These are phyloP conservation scores for Diplosphaera chodatii DNA, from an alignment of 139 green algal species.

Conservation along the genomic window DNA sequence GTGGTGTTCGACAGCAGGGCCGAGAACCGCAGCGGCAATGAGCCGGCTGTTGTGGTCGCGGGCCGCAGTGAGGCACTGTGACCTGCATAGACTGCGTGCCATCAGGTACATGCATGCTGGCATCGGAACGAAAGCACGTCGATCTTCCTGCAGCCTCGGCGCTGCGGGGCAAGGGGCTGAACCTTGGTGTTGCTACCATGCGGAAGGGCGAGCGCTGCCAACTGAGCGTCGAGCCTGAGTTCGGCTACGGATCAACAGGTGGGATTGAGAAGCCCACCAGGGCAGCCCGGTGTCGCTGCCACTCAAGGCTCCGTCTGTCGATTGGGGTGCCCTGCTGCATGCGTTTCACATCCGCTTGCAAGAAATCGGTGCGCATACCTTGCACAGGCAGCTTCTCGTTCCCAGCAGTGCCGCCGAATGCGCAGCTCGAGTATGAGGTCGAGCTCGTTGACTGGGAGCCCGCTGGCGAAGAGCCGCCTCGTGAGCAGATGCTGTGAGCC, in stretches of 20 bases:
- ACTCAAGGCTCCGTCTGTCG: too few species aligned
- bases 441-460: conserved; percentile 62
- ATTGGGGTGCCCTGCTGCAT: too few species aligned
- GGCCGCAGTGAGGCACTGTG: conserved; percentile 44
- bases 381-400: conserved; percentile 79
- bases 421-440: conserved; percentile 60
- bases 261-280: too few species aligned
- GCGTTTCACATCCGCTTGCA: too few species aligned
- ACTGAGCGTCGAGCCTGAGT: conserved; percentile 37
- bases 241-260: conserved; percentile 35
- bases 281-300: too few species aligned
- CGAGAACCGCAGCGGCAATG: conserved; percentile 23
- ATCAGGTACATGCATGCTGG: too few species aligned
- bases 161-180: conserved; percentile 43
- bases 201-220: conserved; percentile 38
- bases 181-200: conserved; percentile 63
- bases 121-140: too few species aligned
- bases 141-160: conserved; percentile 29
- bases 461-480: not conserved
- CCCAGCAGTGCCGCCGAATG: conserved; percentile 58
- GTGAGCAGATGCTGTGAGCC: not conserved
- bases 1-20: conserved; percentile 60
- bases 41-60: conserved; percentile 48
- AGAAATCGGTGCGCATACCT: too few species aligned
- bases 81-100: too few species aligned